A percentile compares a stretch with the other conserved stretches of the same genome.
Evolutionary conservation across 345 rosid species (phyloP).

Genomic region (Conringia planisiliqua): DNA sequence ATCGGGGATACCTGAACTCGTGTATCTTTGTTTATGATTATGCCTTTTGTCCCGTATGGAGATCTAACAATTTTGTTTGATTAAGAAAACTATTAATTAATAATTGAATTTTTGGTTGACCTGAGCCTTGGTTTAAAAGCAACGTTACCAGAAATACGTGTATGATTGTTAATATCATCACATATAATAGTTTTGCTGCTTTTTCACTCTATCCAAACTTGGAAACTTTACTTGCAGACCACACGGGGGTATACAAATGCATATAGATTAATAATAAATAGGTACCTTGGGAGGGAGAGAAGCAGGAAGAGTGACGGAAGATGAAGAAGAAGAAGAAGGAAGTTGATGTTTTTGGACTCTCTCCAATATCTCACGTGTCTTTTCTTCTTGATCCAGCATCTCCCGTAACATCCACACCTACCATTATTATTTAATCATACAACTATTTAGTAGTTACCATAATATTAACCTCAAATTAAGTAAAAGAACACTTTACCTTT

Average conservation of each 20-base stretch:
- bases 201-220: conserved; percentile 25
- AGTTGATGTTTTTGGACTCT: conserved; percentile 43
- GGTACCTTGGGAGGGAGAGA: conserved; percentile 83
- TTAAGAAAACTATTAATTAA: neutral
- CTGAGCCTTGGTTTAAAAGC: conserved; percentile 32
- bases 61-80: neutral
- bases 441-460: neutral
- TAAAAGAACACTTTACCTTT: neutral
- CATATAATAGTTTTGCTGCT: conserved; percentile 6
- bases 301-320: conserved; percentile 52
- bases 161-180: conserved; percentile 18
- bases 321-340: conserved; percentile 37
- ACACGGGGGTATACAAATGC: neutral
- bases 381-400: conserved; percentile 81
- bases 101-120: neutral
- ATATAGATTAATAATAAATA: neutral
- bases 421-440: neutral
- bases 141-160: conserved; percentile 25
- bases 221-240: conserved; percentile 6
- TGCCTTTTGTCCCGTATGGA: neutral
- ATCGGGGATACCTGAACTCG: no score
- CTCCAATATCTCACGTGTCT: conserved; percentile 63
- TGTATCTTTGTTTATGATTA: neutral
- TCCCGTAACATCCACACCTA: conserved; percentile 69
- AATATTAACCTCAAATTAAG: neutral